Evolutionary conservation across 352 stramenopile genomes (phyloP).

Genomic region (Phytophthora colocasiae): DNA sequence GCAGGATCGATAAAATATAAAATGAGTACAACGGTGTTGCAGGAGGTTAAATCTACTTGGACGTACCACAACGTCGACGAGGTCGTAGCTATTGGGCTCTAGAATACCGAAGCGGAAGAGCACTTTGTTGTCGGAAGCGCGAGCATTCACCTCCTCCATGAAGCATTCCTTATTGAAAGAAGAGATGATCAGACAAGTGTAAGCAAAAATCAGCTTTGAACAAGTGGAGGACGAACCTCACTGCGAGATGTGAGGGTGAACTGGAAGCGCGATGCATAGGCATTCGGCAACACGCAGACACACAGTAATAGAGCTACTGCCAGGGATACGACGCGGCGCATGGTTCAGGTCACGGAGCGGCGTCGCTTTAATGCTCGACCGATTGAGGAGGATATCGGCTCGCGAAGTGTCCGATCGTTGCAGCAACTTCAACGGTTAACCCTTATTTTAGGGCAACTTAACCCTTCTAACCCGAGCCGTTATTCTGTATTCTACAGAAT

Average conservation of each 20-base stretch:
- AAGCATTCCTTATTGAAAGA: constrained; percentile 56
- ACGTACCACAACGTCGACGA: constrained; percentile 60
- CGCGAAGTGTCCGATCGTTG: constrained; percentile 11
- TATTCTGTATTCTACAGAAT: too few species aligned
- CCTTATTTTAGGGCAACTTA: constrained; percentile 6
- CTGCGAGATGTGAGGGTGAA: constrained; percentile 49
- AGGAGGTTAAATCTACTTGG: too few species aligned
- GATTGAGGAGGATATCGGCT: constrained; percentile 28
- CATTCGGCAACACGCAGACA: constrained; percentile 15
- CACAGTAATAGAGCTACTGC: constrained; percentile 23
- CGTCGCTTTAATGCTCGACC: constrained; percentile 3
- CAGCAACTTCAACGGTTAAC: constrained; percentile 1
- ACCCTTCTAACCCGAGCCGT: too few species aligned
- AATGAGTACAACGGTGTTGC: too few species aligned
- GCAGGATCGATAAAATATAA: background rate
- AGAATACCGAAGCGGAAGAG: constrained; percentile 70
- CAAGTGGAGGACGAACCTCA: constrained; percentile 38
- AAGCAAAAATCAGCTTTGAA: background rate
- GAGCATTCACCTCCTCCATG: constrained; percentile 62
- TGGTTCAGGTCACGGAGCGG: background rate
- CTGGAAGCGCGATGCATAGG: constrained; percentile 52
- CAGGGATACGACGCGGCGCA: background rate
- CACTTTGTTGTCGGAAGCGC: constrained; percentile 61
- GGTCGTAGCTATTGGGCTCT: constrained; percentile 58
- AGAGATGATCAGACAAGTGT: background rate